Evolutionary conservation across 768 basidiomycete species (phyloP), one percentile per base, ranked within the genome.

Genomic region (Mrakia blollopis): DNA sequence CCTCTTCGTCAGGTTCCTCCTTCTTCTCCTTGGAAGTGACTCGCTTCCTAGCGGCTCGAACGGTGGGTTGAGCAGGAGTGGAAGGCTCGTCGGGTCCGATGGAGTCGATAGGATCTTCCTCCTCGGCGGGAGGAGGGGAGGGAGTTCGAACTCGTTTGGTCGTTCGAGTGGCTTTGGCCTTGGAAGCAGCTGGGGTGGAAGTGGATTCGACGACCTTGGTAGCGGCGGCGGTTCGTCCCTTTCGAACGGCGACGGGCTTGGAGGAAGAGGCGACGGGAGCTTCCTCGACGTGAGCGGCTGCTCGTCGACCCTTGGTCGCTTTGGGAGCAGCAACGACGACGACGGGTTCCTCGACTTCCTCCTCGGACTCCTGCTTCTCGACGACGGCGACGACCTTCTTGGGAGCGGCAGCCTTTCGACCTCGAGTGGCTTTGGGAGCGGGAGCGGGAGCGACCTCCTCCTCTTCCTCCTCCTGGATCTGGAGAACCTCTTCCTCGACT

Each of bases 121-220:
- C 70, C 7, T 72, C 70, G n/a, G 39, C 70, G 18, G 28, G 18
- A 32, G 47, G 37, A 25, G 35, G 47, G 28, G 70, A 37, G 13
- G 70, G 70, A 50, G 70, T 72, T 50, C 50, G 70, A 44, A 52
- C 54, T 30, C 47, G 65, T 37, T 68, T 68, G 65, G 65, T 68
- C 21, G 65, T 68, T n/a, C 65, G 65, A 39, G 65, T 52, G 18
- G 47, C 25, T 30, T 72, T 72, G n/a, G 50, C 11, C n/a, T 72
- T 72, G 44, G 70, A 11, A 23, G 30, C 32, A 35, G 67, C 69
- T 14, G 44, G 23, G 16, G 47, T 30, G 54, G 70, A 37, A 28
- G 30, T 52, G 21, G 70, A 32, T 28, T 52, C 70, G 21, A 60
- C 37, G 21, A 23, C 21, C 8, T n/a, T 21, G 23, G 32, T 32